A percentile compares a stretch with the other conserved stretches of the same genome.
Evolutionary conservation across 2,329 filamentous ascomycete genomes (phyloP).

Genomic region (Phaeosphaeriaceae sp.): DNA sequence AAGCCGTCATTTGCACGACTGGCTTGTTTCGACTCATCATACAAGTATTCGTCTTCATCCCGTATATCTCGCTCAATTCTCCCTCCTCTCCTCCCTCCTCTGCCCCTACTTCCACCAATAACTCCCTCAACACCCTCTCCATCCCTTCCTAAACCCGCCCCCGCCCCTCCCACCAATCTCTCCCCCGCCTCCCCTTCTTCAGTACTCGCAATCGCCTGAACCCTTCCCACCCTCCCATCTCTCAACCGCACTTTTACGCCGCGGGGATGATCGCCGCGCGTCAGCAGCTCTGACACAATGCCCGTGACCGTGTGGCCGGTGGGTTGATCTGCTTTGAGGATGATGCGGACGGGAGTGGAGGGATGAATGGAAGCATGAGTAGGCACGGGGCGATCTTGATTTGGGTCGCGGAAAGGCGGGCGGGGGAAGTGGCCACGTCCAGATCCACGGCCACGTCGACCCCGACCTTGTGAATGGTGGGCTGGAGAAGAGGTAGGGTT

Average conservation of each 20-base stretch:
- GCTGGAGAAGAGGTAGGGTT: too few relatives aligned
- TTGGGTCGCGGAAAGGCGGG: background rate
- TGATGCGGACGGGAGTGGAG: conserved; percentile 66
- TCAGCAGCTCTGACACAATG: conserved; percentile 71
- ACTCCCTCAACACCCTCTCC: conserved; percentile 20
- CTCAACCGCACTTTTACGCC: conserved; percentile 79
- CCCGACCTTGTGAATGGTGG: too few relatives aligned
- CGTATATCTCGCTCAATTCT: conserved; percentile 36
- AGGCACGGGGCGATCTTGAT: background rate
- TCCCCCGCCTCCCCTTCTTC: conserved; percentile 30
- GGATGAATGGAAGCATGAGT: background rate
- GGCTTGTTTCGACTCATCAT: conserved; percentile 24
- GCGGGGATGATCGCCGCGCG: conserved; percentile 74
- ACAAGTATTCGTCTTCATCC: conserved; percentile 40
- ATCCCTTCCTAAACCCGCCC: conserved; percentile 34
- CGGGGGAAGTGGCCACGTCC: background rate
- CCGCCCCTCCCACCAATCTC: conserved; percentile 30
- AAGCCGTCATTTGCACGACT: conserved; percentile 15
- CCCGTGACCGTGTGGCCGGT: conserved; percentile 76
- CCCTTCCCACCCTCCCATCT: conserved; percentile 75
- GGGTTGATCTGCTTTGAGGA: conserved; percentile 77
- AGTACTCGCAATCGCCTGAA: conserved; percentile 65
- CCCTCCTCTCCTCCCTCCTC: conserved; percentile 12
- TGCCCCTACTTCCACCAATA: conserved; percentile 8
- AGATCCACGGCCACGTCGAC: too few relatives aligned